Conservation (phyloP, 768 basidiomycete species). For the Lyophyllum shimeji region DNA sequence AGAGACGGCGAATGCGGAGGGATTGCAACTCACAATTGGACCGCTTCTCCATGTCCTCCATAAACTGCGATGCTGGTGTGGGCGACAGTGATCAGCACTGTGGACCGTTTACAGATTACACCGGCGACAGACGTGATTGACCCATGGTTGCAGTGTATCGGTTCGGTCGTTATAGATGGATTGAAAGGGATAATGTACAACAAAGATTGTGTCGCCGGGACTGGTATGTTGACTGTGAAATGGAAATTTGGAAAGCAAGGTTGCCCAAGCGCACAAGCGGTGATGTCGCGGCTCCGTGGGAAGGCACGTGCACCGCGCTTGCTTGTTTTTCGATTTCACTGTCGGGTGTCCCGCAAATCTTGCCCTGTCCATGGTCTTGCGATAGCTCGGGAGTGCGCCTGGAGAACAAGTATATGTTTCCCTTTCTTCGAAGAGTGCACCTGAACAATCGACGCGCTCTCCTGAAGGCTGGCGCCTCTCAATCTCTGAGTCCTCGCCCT, state of each 20-base stretch:
- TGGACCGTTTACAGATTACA: neutral
- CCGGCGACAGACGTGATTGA: slow-evolving; percentile 68
- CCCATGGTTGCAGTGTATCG: slow-evolving; percentile 46
- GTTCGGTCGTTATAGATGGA: neutral
- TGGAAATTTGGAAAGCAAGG: too few relatives aligned
- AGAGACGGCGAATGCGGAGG: neutral
- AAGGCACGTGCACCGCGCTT: slow-evolving; percentile 11
- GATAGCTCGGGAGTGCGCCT: neutral
- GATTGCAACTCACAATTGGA: slow-evolving; percentile 82
- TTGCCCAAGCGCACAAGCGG: neutral
- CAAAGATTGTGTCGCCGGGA: neutral
- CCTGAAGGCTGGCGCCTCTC: neutral
- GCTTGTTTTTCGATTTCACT: neutral
- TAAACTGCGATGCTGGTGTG: slow-evolving; percentile 80
- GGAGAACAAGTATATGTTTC: slow-evolving; percentile 4
- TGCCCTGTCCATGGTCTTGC: neutral
- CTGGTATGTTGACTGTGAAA: neutral
- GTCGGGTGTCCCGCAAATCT: neutral
- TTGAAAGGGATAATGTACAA: slow-evolving; percentile 1
- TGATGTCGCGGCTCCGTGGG: slow-evolving; percentile 8
- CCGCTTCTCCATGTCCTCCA: slow-evolving; percentile 96
- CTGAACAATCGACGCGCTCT: neutral
- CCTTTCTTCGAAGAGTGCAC: neutral
- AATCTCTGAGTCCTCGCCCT: neutral
- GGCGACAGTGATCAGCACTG: slow-evolving; percentile 9